phyloP scores from a whole-genome alignment of 2,329 filamentous ascomycete species.

The Alternaria brassicicola region DNA sequence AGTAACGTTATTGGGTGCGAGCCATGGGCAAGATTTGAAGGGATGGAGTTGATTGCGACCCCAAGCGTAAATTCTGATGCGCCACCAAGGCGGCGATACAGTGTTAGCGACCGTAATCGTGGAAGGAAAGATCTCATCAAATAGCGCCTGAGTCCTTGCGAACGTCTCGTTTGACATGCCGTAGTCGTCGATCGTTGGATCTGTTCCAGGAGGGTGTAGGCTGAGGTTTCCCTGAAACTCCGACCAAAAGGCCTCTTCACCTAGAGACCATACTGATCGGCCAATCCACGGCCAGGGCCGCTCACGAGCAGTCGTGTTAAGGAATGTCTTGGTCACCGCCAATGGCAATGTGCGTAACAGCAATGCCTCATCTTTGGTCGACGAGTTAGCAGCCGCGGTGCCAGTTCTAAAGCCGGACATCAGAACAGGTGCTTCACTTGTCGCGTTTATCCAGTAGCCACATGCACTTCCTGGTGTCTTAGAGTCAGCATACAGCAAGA shows the following conservation, averaged over 20 bases:
- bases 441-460: slow-evolving; percentile 32
- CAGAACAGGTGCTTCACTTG: slow-evolving; percentile 13
- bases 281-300: neutral
- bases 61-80: slow-evolving; percentile 1
- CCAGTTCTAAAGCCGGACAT: slow-evolving; percentile 22
- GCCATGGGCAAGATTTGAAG: slow-evolving; percentile 13
- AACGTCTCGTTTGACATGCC: slow-evolving; percentile 8
- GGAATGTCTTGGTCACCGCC: slow-evolving; percentile 8
- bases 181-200: neutral
- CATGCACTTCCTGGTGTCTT: slow-evolving; percentile 19
- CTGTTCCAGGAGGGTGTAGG: slow-evolving; percentile 2
- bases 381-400: neutral
- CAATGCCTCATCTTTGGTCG: slow-evolving; percentile 12
- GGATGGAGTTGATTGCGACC: neutral
- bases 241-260: neutral
- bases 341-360: slow-evolving; percentile 18
- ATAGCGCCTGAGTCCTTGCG: neutral
- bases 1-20: slow-evolving; percentile 30
- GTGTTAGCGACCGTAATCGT: neutral
- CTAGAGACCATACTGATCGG: neutral
- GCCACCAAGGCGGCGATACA: neutral
- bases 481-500: neutral
- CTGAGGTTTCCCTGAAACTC: slow-evolving; percentile 8
- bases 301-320: neutral
- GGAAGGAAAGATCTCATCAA: slow-evolving; percentile 17